Percentiles rank a stretch among this genome's conserved stretches.
phyloP scores from a whole-genome alignment of 148 eudicot genomes.

The Rhododendron henanense region DNA sequence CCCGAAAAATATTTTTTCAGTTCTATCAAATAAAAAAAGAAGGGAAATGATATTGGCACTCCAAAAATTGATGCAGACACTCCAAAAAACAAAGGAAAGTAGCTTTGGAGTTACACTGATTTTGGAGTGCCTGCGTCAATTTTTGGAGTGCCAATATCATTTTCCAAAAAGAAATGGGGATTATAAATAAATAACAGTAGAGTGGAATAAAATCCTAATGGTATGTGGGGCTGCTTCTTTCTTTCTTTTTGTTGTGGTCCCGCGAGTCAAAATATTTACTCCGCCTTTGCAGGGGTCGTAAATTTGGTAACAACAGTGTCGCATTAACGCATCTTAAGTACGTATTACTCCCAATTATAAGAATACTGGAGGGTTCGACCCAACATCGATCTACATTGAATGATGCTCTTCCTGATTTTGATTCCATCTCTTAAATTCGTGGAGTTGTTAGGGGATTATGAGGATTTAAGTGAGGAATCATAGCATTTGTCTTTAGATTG shows the following conservation, averaged over 20 bases:
- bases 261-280: neutral
- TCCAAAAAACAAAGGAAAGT: too few relatives aligned
- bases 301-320: neutral
- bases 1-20: too few relatives aligned
- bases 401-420: neutral
- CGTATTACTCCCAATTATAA: neutral
- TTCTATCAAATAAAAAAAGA: too few relatives aligned
- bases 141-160: too few relatives aligned
- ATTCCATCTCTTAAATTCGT: neutral
- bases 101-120: too few relatives aligned
- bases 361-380: neutral
- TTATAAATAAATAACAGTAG: neutral
- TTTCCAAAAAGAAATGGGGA: too few relatives aligned
- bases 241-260: neutral
- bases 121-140: too few relatives aligned
- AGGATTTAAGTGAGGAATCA: neutral
- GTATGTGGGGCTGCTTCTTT: neutral
- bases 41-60: too few relatives aligned
- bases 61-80: too few relatives aligned
- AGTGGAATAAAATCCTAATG: neutral
- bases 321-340: neutral
- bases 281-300: neutral
- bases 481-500: neutral
- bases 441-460: neutral
- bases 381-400: neutral